A percentile compares a stretch with the other conserved stretches of the same genome.
Evolutionary conservation across 169 alveolate genomes (phyloP).

Genomic region (Cryptosporidium canis): DNA sequence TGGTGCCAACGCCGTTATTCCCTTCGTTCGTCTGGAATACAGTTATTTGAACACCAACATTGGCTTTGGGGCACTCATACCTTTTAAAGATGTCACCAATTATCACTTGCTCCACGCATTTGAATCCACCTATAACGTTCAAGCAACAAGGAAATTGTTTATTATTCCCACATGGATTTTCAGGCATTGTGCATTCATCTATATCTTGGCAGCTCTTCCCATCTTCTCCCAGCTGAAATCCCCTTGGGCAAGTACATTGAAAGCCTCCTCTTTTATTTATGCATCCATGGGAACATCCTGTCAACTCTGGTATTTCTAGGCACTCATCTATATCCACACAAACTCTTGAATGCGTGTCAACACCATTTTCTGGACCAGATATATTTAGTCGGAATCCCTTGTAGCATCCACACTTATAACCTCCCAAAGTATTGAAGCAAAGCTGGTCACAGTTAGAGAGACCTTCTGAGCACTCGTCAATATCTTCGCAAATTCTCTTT

Average conservation of each 20-base stretch:
- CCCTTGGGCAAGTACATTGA: constrained; percentile 76
- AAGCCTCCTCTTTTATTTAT: constrained; percentile 56
- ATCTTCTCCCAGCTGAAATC: constrained; percentile 58
- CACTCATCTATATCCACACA: constrained; percentile 80
- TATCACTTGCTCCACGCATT: constrained; percentile 72
- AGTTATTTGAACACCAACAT: not conserved
- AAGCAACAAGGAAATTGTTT: constrained; percentile 73
- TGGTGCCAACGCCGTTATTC: not conserved
- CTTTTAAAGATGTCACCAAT: constrained; percentile 43
- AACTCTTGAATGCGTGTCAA: constrained; percentile 38
- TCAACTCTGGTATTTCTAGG: constrained; percentile 44
- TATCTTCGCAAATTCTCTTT: constrained; percentile 75
- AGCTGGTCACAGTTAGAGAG: constrained; percentile 73
- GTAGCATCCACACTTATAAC: constrained; percentile 74
- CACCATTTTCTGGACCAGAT: constrained; percentile 25
- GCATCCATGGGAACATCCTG: constrained; percentile 74
- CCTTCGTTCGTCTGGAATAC: not conserved
- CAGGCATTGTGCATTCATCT: constrained; percentile 77
- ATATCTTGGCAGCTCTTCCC: constrained; percentile 75
- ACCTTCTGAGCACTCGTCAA: constrained; percentile 77
- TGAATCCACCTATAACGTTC: constrained; percentile 75
- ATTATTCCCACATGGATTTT: constrained; percentile 54
- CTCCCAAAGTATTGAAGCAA: constrained; percentile 77
- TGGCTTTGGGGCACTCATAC: constrained; percentile 26
- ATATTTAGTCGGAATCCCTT: constrained; percentile 71